These are phyloP conservation scores for Cyclotella atomus DNA, from an alignment of 108 stramenopile genomes.

Conservation along the genomic window DNA sequence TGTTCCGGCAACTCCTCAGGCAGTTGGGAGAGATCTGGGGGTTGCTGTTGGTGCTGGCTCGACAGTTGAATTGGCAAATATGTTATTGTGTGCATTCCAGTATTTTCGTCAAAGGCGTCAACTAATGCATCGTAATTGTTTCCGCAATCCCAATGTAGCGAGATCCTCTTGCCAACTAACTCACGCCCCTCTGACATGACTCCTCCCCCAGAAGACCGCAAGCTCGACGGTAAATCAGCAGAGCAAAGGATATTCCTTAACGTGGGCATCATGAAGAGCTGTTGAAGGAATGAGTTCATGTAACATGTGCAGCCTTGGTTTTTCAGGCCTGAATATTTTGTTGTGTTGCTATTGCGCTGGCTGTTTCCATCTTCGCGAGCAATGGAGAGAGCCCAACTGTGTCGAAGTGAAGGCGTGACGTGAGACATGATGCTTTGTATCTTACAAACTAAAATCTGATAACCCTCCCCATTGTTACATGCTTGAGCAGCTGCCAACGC, in stretches of 20 bases:
- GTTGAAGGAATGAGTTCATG: conserved; percentile 97
- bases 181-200: conserved; percentile 64
- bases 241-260: conserved; percentile 82
- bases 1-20: conserved; percentile 78
- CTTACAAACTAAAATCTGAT: conserved; percentile 60
- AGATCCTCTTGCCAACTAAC: conserved; percentile 81
- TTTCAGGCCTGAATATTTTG: conserved; percentile 89
- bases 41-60: conserved; percentile 49
- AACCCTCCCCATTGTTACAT: conserved; percentile 67
- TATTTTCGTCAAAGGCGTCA: conserved; percentile 62
- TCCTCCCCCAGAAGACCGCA: conserved; percentile 71
- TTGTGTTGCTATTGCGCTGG: conserved; percentile 47
- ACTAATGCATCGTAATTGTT: conserved; percentile 85
- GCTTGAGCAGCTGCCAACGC: conserved; percentile 69
- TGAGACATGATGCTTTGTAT: conserved; percentile 64
- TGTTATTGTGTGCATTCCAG: conserved; percentile 85
- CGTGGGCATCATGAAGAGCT: conserved; percentile 95
- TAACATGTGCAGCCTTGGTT: conserved; percentile 99
- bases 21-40: conserved; percentile 58
- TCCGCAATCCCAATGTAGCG: conserved; percentile 89
- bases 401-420: conserved; percentile 75
- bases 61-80: conserved; percentile 69
- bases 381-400: conserved; percentile 74
- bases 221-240: conserved; percentile 66
- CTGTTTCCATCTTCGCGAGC: conserved; percentile 42